A percentile compares a stretch with the other conserved stretches of the same genome.
Conservation (phyloP, 768 basidiomycete species). For the Pleurotus citrinopileatus region DNA sequence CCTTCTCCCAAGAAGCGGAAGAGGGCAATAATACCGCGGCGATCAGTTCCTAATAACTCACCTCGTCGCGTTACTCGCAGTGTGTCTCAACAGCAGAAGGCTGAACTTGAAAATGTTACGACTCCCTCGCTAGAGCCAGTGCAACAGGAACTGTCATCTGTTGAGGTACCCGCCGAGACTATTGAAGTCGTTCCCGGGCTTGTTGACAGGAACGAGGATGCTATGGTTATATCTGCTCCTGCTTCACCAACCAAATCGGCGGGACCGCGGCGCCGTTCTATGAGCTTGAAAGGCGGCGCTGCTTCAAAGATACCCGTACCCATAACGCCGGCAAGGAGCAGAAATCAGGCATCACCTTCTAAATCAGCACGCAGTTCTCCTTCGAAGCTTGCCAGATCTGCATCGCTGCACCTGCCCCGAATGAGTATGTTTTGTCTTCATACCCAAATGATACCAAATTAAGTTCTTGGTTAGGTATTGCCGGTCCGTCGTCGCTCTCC, state of each 20-base stretch:
- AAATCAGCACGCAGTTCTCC: conserved; percentile 26
- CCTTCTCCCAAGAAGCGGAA: conserved; percentile 15
- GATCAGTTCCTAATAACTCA: conserved; percentile 19
- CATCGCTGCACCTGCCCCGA: conserved; percentile 24
- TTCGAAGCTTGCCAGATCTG: conserved; percentile 28
- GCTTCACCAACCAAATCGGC: not conserved
- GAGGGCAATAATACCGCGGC: conserved; percentile 18
- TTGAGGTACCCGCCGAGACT: not conserved
- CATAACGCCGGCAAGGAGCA: conserved; percentile 23
- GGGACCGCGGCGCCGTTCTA: conserved; percentile 6
- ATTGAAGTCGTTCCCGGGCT: not conserved
- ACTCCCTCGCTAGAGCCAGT: not conserved
- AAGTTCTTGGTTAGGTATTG: conserved; percentile 16
- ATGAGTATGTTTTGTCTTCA: conserved; percentile 23
- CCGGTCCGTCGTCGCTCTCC: conserved; percentile 48
- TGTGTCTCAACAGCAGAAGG: conserved; percentile 26
- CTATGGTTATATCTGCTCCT: not conserved
- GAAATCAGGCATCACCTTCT: conserved; percentile 17
- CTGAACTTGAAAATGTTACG: conserved; percentile 16
- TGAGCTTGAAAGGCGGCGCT: conserved; percentile 18
- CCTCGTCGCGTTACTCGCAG: conserved; percentile 34
- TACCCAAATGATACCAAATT: conserved; percentile 14
- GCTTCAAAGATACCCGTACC: conserved; percentile 20
- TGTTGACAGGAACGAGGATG: not conserved
- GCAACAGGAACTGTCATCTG: not conserved